phyloP scores from a whole-genome alignment of 768 basidiomycete species.

The Kwoniella europaea region DNA sequence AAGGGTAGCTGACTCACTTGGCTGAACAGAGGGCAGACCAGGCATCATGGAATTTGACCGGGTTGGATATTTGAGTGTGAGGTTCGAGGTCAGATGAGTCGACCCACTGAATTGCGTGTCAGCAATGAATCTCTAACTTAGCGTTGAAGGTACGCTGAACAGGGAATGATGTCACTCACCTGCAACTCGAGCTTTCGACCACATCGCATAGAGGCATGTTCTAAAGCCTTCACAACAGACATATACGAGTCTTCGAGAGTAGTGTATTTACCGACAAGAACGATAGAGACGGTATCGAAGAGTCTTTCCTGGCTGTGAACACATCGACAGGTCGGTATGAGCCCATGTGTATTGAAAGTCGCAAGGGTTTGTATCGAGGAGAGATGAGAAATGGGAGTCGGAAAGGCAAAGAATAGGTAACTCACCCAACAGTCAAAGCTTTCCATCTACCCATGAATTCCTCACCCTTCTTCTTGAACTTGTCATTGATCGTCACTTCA shows the following conservation, averaged over 20 bases:
- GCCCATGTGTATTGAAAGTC: neutral
- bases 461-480: constrained; percentile 68
- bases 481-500: constrained; percentile 63
- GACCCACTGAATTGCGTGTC: constrained; percentile 72
- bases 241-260: constrained; percentile 97
- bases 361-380: too few species aligned
- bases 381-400: too few species aligned
- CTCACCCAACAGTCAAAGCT: constrained; percentile 78
- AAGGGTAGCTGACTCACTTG: constrained; percentile 61
- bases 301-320: constrained; percentile 81
- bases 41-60: constrained; percentile 91
- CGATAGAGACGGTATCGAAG: constrained; percentile 85
- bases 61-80: constrained; percentile 74
- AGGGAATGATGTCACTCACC: constrained; percentile 61
- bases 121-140: constrained; percentile 8
- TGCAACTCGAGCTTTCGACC: constrained; percentile 80
- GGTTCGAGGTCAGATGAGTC: constrained; percentile 90
- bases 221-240: constrained; percentile 94
- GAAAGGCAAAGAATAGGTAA: constrained; percentile 10
- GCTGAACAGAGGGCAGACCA: constrained; percentile 92
- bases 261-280: constrained; percentile 96
- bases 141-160: too few species aligned
- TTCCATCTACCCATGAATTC: constrained; percentile 78
- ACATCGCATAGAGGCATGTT: constrained; percentile 94
- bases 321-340: neutral